A percentile compares a stretch with the other conserved stretches of the same genome.
Conservation (phyloP, 257 asterid species). For the Parsonsia alboflavescens region DNA sequence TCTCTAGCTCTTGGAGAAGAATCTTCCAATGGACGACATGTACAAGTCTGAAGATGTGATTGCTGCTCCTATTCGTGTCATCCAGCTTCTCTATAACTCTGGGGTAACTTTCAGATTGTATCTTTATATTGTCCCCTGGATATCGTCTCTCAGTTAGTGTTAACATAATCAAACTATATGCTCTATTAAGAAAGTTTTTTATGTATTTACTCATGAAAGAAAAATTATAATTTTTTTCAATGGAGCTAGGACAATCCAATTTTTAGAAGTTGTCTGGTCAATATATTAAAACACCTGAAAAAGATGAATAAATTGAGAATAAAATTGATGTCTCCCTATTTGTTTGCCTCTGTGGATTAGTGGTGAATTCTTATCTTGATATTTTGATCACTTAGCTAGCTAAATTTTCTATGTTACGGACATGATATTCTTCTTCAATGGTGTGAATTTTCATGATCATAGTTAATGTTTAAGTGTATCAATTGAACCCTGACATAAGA, state of each 20-base stretch:
- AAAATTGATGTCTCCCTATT: background rate
- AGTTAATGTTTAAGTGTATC: background rate
- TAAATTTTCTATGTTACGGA: background rate
- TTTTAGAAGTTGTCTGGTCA: no score
- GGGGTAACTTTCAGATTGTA: constrained; percentile 48
- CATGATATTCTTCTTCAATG: background rate
- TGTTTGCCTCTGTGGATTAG: background rate
- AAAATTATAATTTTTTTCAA: background rate
- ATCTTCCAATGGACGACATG: constrained; percentile 78
- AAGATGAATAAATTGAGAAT: background rate
- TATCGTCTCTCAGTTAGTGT: background rate
- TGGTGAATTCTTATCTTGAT: background rate
- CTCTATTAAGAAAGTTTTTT: background rate
- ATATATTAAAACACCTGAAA: no score
- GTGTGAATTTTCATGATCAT: background rate
- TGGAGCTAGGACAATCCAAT: background rate
- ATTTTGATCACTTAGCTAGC: background rate
- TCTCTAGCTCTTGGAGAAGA: constrained; percentile 77
- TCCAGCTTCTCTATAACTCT: constrained; percentile 76
- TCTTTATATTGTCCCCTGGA: background rate
- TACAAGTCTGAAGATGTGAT: constrained; percentile 75
- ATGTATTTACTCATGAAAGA: background rate
- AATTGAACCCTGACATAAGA: background rate
- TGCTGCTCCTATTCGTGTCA: constrained; percentile 94
- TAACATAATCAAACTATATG: background rate